phyloP scores from a whole-genome alignment of 257 asterid genomes.

The Przewalskia tangutica region DNA sequence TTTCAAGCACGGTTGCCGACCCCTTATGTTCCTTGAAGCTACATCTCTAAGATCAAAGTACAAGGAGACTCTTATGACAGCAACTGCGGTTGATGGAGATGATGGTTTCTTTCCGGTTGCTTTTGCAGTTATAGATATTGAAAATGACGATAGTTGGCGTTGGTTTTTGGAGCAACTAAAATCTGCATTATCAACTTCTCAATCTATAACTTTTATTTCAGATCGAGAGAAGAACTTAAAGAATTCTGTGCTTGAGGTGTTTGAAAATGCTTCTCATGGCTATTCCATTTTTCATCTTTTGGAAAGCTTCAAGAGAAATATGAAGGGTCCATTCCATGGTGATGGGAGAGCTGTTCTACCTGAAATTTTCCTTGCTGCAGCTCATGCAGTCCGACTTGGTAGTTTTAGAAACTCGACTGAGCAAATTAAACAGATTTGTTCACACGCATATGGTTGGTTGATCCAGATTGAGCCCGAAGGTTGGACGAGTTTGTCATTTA shows the following conservation, averaged over 20 bases:
- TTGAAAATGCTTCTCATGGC: constrained; percentile 58
- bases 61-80: constrained; percentile 61
- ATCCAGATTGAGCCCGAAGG: constrained; percentile 53
- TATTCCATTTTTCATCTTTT: constrained; percentile 75
- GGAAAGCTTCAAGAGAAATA: constrained; percentile 66
- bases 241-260: constrained; percentile 38
- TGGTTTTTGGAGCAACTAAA: constrained; percentile 80
- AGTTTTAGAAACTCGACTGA: constrained; percentile 48
- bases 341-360: constrained; percentile 78
- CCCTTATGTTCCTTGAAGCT: constrained; percentile 73
- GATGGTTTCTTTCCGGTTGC: constrained; percentile 81
- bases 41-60: constrained; percentile 59
- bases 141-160: constrained; percentile 58
- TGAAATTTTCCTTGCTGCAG: constrained; percentile 55
- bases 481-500: constrained; percentile 53
- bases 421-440: constrained; percentile 58
- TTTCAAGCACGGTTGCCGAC: constrained; percentile 60
- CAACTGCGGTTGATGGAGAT: constrained; percentile 76
- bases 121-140: constrained; percentile 61
- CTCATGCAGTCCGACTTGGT: constrained; percentile 52
- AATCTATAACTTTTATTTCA: constrained; percentile 58
- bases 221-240: constrained; percentile 68
- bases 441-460: constrained; percentile 61
- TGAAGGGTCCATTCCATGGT: constrained; percentile 72
- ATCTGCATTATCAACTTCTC: constrained; percentile 42